phyloP scores from a whole-genome alignment of 768 basidiomycete genomes.

The Amanita phalloides region DNA sequence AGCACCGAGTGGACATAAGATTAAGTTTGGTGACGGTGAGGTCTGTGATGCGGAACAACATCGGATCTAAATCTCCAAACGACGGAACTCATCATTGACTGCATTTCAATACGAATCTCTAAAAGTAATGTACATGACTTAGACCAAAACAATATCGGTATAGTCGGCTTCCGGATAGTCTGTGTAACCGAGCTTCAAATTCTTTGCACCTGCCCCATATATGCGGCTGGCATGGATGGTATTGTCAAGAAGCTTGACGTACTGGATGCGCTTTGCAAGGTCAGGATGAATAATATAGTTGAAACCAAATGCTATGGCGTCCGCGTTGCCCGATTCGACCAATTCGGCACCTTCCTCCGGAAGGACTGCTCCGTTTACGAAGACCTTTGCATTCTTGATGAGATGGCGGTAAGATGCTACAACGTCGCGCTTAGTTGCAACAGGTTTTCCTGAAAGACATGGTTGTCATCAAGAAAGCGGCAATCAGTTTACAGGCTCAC shows the following conservation, averaged over 20 bases:
- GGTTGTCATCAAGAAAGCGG: neutral
- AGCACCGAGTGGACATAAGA: no score
- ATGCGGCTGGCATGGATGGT: conserved; percentile 16
- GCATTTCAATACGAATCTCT: no score
- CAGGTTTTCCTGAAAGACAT: conserved; percentile 16
- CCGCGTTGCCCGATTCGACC: conserved; percentile 21
- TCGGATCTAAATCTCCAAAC: no score
- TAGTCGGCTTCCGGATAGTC: conserved; percentile 23
- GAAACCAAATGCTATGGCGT: conserved; percentile 27
- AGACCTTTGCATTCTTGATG: conserved; percentile 26
- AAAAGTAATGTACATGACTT: no score
- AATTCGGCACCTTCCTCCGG: conserved; percentile 27
- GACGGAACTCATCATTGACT: no score
- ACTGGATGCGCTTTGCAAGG: conserved; percentile 22
- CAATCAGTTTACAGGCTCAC: conserved; percentile 10
- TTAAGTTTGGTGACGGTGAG: no score
- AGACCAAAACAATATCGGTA: no score
- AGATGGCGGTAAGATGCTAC: conserved; percentile 23
- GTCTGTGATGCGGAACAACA: no score
- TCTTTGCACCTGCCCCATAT: conserved; percentile 14
- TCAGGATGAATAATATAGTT: conserved; percentile 30
- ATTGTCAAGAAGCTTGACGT: conserved; percentile 25
- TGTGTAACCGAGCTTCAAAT: conserved; percentile 22
- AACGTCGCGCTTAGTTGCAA: conserved; percentile 28
- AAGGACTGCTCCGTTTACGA: conserved; percentile 26